Percentiles rank a stretch among this genome's conserved stretches.
These are phyloP conservation scores for Syzygium oleosum DNA, from an alignment of 345 rosid species.

Conservation along the genomic window DNA sequence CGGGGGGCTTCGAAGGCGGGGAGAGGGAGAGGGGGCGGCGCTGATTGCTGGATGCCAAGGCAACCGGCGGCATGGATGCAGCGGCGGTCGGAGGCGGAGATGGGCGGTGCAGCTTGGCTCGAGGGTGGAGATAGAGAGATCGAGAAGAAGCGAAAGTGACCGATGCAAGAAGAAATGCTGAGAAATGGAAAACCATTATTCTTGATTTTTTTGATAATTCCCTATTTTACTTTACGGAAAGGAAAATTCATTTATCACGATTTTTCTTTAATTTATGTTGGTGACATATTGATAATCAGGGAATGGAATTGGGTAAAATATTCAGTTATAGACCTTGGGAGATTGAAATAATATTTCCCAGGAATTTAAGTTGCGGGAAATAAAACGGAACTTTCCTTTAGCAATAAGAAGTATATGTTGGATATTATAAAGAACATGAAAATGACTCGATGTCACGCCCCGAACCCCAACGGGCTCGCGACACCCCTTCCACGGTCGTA, in stretches of 20 bases:
- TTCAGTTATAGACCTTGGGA: neutral
- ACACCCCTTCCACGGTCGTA: too few relatives aligned
- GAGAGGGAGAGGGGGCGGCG: neutral
- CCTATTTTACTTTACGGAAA: neutral
- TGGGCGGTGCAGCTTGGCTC: neutral
- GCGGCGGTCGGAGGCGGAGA: neutral
- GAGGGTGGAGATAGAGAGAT: neutral
- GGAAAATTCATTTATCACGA: neutral
- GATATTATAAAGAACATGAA: too few relatives aligned
- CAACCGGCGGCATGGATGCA: neutral
- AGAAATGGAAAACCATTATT: neutral
- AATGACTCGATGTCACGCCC: too few relatives aligned
- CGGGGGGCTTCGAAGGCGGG: neutral
- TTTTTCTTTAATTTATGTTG: neutral
- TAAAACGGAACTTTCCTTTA: neutral
- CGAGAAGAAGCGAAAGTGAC: neutral
- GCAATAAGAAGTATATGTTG: rapidly evolving
- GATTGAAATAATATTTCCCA: neutral
- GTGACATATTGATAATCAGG: neutral
- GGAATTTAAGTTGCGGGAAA: neutral
- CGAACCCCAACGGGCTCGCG: too few relatives aligned
- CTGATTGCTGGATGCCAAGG: neutral
- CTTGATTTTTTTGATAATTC: neutral
- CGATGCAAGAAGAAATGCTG: neutral
- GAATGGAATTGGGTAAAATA: neutral